Percentiles rank a stretch among this genome's conserved stretches.
Evolutionary conservation across 1,284 basidiomycete genomes (phyloP).

Genomic region (Xerocomus nothofagi): DNA sequence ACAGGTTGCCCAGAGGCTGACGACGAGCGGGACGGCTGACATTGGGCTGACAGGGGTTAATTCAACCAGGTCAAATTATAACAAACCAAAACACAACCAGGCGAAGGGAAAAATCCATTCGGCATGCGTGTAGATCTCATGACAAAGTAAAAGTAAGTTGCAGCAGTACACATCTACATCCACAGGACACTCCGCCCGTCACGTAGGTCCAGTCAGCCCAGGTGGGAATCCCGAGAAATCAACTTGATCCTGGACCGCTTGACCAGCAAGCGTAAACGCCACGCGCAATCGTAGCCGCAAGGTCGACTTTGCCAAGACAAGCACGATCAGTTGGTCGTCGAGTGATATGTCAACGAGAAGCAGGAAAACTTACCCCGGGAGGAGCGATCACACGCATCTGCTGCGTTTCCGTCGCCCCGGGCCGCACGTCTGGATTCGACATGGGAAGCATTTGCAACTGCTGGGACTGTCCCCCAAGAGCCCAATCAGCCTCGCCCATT

Average conservation of each 20-base stretch:
- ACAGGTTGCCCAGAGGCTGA: slow-evolving; percentile 20
- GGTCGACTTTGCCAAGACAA: slow-evolving; percentile 54
- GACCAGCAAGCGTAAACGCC: slow-evolving; percentile 69
- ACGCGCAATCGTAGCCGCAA: slow-evolving; percentile 87
- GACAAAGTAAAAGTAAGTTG: slow-evolving; percentile 11
- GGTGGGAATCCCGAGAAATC: slow-evolving; percentile 92
- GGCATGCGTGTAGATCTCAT: slow-evolving; percentile 23
- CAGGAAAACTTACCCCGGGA: slow-evolving; percentile 69
- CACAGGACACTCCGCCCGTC: slow-evolving; percentile 1
- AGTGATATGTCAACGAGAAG: background rate
- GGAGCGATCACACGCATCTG: slow-evolving; percentile 93
- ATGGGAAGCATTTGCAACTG: slow-evolving; percentile 98
- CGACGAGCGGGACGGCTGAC: background rate
- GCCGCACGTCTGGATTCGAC: slow-evolving; percentile 78
- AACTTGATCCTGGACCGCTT: slow-evolving; percentile 85
- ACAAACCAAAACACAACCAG: slow-evolving; percentile 6
- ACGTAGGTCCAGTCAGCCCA: slow-evolving; percentile 59
- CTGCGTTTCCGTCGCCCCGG: slow-evolving; percentile 88
- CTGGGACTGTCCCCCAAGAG: slow-evolving; percentile 69
- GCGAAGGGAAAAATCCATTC: slow-evolving; percentile 1
- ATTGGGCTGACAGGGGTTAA: slow-evolving; percentile 26
- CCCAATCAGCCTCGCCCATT: background rate
- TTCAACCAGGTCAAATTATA: slow-evolving; percentile 5
- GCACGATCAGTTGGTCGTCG: slow-evolving; percentile 5
- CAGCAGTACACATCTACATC: slow-evolving; percentile 12